Base-by-base conservation (phyloP, 1,284 basidiomycete genomes). In the Singerocomus inundabilis region DNA sequence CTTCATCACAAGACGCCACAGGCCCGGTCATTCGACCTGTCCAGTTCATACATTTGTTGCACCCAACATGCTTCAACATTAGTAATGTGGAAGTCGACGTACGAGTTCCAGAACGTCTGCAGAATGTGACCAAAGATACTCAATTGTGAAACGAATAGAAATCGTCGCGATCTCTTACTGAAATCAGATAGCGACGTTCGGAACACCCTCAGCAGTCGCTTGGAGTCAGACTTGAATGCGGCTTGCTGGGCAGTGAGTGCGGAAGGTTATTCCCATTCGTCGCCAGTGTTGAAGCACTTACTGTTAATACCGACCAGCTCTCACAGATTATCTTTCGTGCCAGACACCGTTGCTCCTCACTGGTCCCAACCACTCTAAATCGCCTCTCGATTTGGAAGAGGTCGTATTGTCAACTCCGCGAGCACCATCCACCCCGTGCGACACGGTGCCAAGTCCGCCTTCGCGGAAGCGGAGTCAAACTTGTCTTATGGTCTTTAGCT, bases 391-490 rank as follows among this genome's bases (percentile, higher is more conserved):
- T 68, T 68, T 67, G 59, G 66, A 60, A 55, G 47, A 61, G 37
- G 43, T 39, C 31, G 34, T 21, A 38, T 32, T 29, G 50, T 42
- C 54, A 66, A 66, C 64, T 66, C 64, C 64, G 64, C 64, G 64
- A 64, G 60, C 56, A 34, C 40, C 39, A 33, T 26, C 52, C 56
- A 51, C 58, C 54, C 47, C 49, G 50, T 50, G 50, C 21, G 30
- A 44, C 49, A n/a, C 12, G 10, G 37, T 24, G 45, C 45, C 38
- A 65, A 66, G 62, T 66, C 53, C 62, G 57, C 58, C 49, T 48
- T 66, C 66, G 64, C 68, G 67, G 66, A 67, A 58, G 54, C 64
- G 58, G 55, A 60, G 55, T 58, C 60, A 41, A 52, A 55, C 47
- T 31, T 25, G 32, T 46, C 41, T 43, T 35, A 36, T 37, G 21